Percentiles rank a stretch among this genome's conserved stretches.
Conservation (phyloP, 2,329 filamentous ascomycete species). For the Cladosporium sp. region DNA sequence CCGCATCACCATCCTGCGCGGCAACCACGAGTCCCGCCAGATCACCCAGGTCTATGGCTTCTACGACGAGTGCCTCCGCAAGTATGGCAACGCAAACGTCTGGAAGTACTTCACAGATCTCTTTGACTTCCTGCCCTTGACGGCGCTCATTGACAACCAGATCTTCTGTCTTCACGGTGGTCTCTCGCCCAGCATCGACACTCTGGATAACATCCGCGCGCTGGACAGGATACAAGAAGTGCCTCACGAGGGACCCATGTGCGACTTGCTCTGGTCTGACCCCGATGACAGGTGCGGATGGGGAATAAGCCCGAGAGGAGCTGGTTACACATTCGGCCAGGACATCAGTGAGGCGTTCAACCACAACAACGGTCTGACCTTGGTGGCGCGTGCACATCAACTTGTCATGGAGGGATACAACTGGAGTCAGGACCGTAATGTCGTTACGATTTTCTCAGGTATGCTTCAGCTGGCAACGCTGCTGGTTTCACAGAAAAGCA, state of each 20-base stretch:
- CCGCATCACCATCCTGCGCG: constrained; percentile 96
- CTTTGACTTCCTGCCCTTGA: constrained; percentile 96
- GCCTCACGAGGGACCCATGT: constrained; percentile 96
- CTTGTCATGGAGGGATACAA: constrained; percentile 99
- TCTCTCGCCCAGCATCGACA: constrained; percentile 92
- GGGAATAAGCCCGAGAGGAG: constrained; percentile 62
- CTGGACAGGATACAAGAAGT: constrained; percentile 97
- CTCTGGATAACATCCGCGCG: constrained; percentile 89
- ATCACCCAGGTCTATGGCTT: constrained; percentile 99
- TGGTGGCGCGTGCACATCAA: constrained; percentile 95
- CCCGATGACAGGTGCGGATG: constrained; percentile 82
- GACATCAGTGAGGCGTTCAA: constrained; percentile 99
- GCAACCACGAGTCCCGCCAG: constrained; percentile 97
- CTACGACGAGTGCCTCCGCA: constrained; percentile 97
- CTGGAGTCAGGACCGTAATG: constrained; percentile 97
- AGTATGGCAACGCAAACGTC: constrained; percentile 98
- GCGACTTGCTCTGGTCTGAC: constrained; percentile 95
- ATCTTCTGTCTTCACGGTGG: constrained; percentile 98
- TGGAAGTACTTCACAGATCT: constrained; percentile 99
- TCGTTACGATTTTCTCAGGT: constrained; percentile 98
- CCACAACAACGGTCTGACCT: constrained; percentile 94
- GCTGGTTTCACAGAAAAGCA: not conserved
- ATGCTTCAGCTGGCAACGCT: constrained; percentile 17
- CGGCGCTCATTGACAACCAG: constrained; percentile 96
- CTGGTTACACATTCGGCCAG: constrained; percentile 68